Evolutionary conservation across 202 grass and related monocot species (phyloP), one percentile per base, ranked within the genome.

Genomic region (Cymbopogon flexuosus): DNA sequence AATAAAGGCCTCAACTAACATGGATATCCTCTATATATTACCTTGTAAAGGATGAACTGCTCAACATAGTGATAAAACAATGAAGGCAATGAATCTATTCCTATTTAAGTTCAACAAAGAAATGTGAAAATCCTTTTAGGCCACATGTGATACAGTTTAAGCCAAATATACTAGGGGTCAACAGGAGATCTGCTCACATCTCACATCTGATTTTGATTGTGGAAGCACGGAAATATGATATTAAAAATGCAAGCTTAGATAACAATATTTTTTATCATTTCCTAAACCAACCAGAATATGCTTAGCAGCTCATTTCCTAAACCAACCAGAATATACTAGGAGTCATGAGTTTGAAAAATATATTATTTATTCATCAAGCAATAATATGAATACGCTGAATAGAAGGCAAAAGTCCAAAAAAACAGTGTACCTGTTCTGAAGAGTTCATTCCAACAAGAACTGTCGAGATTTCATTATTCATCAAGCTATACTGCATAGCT

Each of bases 381-480:
- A 77, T 21, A 67, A 71, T 22, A 73, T 21, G 15, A 78, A 10
- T 60, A 35, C 36, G 9, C 2, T 63, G 72, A 22, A 31, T 12
- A 61, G 6, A 76, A 13, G 27, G 52, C 6, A 68, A 11, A 81
- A 49, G 65, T 43, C 5, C 39, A 56, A 39, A 22, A 70, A 62
- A 78, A 78, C 46, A 51, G n/a, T 8, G 47, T 62, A 99, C 92
- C 96, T 99, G 96, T 78, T 89, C 40, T 34, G 83, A 75, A 75
- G 96, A 99, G 73, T 88, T 99, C 90, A 99, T 99, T 63, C 92
- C 96, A 70, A 99, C 92, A 86, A 99, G 92, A 74, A 95, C 84
- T 1, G 88, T 90, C 0, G 92, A 89, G 84, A 99, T 93, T 34
- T 90, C 88, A 72, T 81, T 91, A 68, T 95, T 95, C 85, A 93